These are phyloP conservation scores for Colletotrichum chrysophilum DNA, from an alignment of 2,329 filamentous ascomycete species.

Conservation along the genomic window DNA sequence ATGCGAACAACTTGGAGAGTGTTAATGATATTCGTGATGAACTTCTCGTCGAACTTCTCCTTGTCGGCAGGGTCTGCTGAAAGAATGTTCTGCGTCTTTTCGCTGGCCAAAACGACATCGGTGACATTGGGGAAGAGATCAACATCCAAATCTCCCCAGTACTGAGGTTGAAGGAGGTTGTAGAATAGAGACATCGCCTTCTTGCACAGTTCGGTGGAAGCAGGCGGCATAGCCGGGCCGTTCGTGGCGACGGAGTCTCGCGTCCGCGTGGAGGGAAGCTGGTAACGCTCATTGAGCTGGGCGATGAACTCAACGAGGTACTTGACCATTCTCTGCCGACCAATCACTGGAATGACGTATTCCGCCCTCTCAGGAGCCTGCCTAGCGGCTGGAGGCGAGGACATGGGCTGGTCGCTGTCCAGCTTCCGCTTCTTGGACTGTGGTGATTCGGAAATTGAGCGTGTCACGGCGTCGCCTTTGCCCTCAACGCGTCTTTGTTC, in stretches of 20 bases:
- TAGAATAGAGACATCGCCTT: conserved; percentile 83
- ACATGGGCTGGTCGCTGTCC: conserved; percentile 64
- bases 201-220: conserved; percentile 79
- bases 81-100: conserved; percentile 71
- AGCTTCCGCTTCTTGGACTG: conserved; percentile 76
- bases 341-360: conserved; percentile 69
- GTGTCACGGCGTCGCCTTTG: conserved; percentile 42
- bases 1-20: conserved; percentile 91
- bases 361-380: conserved; percentile 62
- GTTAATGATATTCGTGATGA: conserved; percentile 88
- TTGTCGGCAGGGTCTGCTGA: conserved; percentile 65
- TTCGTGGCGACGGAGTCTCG: conserved; percentile 55
- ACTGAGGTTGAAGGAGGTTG: conserved; percentile 83
- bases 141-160: conserved; percentile 91
- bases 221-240: conserved; percentile 53
- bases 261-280: conserved; percentile 72
- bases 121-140: conserved; percentile 92
- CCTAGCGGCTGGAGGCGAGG: conserved; percentile 59
- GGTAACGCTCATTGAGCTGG: conserved; percentile 84
- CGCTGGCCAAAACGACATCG: conserved; percentile 82
- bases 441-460: conserved; percentile 70
- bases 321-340: conserved; percentile 84
- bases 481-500: conserved; percentile 82
- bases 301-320: conserved; percentile 97
- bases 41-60: conserved; percentile 82